Conservation (phyloP, 192 early-diverging fungal genomes). For the Phycomyces nitens region DNA sequence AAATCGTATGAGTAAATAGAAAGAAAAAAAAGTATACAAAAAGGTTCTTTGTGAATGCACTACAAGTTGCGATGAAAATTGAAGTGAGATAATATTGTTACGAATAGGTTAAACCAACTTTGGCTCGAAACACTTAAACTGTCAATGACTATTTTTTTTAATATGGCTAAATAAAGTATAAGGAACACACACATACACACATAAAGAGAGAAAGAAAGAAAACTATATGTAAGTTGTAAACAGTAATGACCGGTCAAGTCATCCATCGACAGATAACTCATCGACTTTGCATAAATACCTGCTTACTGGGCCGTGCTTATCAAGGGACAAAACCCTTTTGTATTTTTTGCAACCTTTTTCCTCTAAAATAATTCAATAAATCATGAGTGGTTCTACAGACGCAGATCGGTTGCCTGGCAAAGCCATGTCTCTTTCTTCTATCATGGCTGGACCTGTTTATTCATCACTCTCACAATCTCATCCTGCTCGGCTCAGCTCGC, state of each 20-base stretch:
- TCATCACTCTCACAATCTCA: background rate
- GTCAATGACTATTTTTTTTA: constrained; percentile 3
- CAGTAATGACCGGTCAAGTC: background rate
- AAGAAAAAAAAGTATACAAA: too few relatives aligned
- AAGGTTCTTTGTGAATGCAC: background rate
- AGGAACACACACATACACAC: background rate
- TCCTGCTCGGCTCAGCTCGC: background rate
- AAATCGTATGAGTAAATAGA: too few relatives aligned
- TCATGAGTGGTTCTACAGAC: background rate
- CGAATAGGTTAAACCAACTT: background rate
- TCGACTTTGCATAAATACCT: constrained; percentile 5
- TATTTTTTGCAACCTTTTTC: background rate
- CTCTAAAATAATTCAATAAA: background rate
- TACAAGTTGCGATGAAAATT: background rate
- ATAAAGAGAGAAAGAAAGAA: too few relatives aligned
- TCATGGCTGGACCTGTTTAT: constrained; percentile 22
- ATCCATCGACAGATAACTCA: background rate
- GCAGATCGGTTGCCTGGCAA: constrained; percentile 5
- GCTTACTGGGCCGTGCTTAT: constrained; percentile 1
- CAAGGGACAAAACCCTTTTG: background rate
- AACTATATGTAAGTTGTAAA: background rate
- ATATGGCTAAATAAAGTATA: constrained; percentile 3
- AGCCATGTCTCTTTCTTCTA: constrained; percentile 26
- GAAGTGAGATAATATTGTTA: background rate
- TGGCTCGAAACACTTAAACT: background rate